Base-by-base conservation (phyloP, 139 green algal species). In the Deuterostichococcus epilithicus region DNA sequence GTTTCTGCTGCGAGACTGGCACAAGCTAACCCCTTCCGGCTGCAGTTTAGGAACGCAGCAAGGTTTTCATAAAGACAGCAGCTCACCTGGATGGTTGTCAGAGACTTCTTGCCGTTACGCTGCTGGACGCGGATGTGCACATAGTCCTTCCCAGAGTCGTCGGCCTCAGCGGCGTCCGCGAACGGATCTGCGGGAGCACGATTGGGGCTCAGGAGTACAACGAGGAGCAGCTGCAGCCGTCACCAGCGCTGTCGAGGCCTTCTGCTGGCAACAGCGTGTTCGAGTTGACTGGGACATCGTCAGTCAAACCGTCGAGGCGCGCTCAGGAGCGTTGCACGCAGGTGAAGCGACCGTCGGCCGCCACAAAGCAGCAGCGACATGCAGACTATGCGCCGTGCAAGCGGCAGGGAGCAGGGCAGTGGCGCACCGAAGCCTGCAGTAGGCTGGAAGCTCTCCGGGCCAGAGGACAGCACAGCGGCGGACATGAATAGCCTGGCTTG, bases 61-160 rank as follows among this genome's bases (percentile, higher is more conserved):
- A 8, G 42, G 8, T 13, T 23, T 52, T 52, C 10, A 13, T 8
- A 13, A 8, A 52, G 42, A 52, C 10, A 8, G 13, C 8, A 13
- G 65, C 81, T 75, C 63, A 89, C 85, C 87, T 95, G 94, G 1
- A 99, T 89, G 8, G 96, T 99, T 2, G 96, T 99, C 89, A 99
- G 84, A 33, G 78, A 93, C 85, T 99, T 99, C 68, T 92, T 91
- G 76, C 96, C 96, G 90, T 99, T 99, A 73, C 96, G 87, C 84
- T 97, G 96, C 86, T 99, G 96, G 35, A 98, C 87, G 47, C 96
- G 92, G 30, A 99, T 92, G 80, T 98, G 94, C n/a, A 98, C 91
- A 83, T 90, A 91, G 42, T 89, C 78, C 47, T 89, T 83, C 23
- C 63, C 80, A 3, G 60, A 70, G 26, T 35, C 70, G 59, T 82